Percentiles rank a stretch among this genome's conserved stretches.
Conservation (phyloP, 2,329 filamentous ascomycete genomes). For the Seiridium unicorne region DNA sequence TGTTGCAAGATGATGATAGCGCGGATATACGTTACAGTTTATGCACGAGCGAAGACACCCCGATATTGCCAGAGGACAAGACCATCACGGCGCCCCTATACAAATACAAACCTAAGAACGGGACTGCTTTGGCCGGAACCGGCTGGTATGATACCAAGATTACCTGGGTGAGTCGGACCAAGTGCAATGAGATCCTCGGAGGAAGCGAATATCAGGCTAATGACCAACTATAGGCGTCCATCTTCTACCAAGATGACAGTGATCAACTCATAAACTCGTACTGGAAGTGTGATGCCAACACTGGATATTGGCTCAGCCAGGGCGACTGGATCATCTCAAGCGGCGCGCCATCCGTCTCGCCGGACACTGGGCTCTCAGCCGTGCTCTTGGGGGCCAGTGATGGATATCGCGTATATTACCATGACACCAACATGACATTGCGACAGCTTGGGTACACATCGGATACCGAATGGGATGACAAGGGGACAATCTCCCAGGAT, state of each 20-base stretch:
- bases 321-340: constrained; percentile 30
- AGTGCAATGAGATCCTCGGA: background rate
- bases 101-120: constrained; percentile 25
- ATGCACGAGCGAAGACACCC: constrained; percentile 27
- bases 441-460: constrained; percentile 30
- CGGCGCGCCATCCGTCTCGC: constrained; percentile 21
- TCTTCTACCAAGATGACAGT: constrained; percentile 30
- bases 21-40: constrained; percentile 33
- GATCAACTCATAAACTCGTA: constrained; percentile 30
- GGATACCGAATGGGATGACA: constrained; percentile 25
- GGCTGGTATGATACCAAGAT: constrained; percentile 30
- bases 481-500: constrained; percentile 30
- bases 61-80: constrained; percentile 32
- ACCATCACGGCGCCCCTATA: constrained; percentile 24
- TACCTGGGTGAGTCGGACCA: constrained; percentile 24
- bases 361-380: constrained; percentile 27
- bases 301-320: constrained; percentile 28
- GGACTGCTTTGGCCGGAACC: constrained; percentile 30
- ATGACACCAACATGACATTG: constrained; percentile 28
- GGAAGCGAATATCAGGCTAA: constrained; percentile 9
- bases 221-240: constrained; percentile 28
- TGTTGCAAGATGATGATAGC: constrained; percentile 34
- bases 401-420: constrained; percentile 37
- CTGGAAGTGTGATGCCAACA: constrained; percentile 31
- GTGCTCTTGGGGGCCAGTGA: constrained; percentile 28